A percentile compares a stretch with the other conserved stretches of the same genome.
These are phyloP conservation scores for Neonectria faginata DNA, from an alignment of 2,329 filamentous ascomycete species.

Conservation along the genomic window DNA sequence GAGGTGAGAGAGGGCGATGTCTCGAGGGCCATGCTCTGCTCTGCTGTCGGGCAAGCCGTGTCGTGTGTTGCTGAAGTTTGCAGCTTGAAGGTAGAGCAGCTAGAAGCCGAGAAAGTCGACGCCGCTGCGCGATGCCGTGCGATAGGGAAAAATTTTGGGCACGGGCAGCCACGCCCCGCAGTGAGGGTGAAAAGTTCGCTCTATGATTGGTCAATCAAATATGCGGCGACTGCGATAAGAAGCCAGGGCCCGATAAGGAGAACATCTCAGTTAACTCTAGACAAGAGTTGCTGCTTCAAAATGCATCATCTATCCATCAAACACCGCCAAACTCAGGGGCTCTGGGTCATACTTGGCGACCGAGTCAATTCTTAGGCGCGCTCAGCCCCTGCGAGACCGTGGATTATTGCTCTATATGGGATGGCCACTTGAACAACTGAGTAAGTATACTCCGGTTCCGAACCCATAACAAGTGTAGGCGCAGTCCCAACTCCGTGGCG, in stretches of 20 bases:
- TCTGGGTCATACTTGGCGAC: background rate
- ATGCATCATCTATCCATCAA: background rate
- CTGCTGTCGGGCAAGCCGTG: conserved; percentile 12
- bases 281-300: background rate
- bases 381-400: background rate
- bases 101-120: conserved; percentile 35
- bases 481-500: conserved; percentile 9
- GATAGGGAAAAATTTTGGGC: conserved; percentile 45
- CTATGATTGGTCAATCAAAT: conserved; percentile 39
- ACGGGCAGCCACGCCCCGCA: conserved; percentile 39
- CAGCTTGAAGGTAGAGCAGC: conserved; percentile 18
- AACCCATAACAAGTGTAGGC: conserved; percentile 1
- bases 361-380: background rate
- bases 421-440: conserved; percentile 5
- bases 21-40: conserved; percentile 52
- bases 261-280: background rate
- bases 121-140: conserved; percentile 18
- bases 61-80: conserved; percentile 30
- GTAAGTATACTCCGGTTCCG: conserved; percentile 3
- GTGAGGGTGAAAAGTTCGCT: background rate
- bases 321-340: background rate
- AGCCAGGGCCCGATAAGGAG: conserved; percentile 4
- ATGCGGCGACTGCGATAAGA: conserved; percentile 27
- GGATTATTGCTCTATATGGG: background rate
- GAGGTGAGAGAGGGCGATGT: conserved; percentile 72